phyloP scores from a whole-genome alignment of 805 yeast genomes.

The Grigorovia yakushimaensis region DNA sequence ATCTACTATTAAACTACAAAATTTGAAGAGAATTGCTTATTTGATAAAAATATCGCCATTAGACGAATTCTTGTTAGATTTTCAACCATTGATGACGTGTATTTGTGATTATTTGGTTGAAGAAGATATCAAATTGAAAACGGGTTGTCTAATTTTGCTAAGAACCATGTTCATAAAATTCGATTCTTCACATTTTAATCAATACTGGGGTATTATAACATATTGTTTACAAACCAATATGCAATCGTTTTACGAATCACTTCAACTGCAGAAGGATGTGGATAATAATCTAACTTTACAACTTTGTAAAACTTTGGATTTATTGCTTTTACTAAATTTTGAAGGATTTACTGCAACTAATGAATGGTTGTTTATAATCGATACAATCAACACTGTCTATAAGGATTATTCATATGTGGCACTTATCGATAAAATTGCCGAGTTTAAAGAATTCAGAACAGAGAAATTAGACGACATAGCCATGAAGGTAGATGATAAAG shows the following conservation, averaged over 20 bases:
- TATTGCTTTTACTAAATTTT: conserved; percentile 51
- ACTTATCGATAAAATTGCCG: conserved; percentile 40
- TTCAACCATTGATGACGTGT: conserved; percentile 39
- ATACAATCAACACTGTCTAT: conserved; percentile 50
- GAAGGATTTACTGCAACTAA: conserved; percentile 65
- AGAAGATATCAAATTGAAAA: conserved; percentile 22
- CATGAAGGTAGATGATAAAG: conserved; percentile 11
- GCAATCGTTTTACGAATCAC: conserved; percentile 22
- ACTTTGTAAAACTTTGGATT: conserved; percentile 72
- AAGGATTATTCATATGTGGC: conserved; percentile 28
- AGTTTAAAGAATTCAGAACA: conserved; percentile 29
- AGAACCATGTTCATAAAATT: conserved; percentile 58
- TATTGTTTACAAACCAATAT: conserved; percentile 43
- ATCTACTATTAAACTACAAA: conserved; percentile 39
- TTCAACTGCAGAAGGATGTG: conserved; percentile 21
- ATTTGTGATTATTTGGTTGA: conserved; percentile 32
- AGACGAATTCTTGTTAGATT: conserved; percentile 42
- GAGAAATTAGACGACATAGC: conserved; percentile 23
- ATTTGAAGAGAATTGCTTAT: conserved; percentile 55
- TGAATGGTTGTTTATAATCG: conserved; percentile 82
- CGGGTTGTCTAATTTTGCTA: conserved; percentile 39
- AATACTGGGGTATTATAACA: conserved; percentile 60
- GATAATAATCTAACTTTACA: conserved; percentile 34
- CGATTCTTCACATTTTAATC: conserved; percentile 51
- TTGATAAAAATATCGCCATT: conserved; percentile 51